Conservation (phyloP, 83 land plant species). For the Larix sibirica region DNA sequence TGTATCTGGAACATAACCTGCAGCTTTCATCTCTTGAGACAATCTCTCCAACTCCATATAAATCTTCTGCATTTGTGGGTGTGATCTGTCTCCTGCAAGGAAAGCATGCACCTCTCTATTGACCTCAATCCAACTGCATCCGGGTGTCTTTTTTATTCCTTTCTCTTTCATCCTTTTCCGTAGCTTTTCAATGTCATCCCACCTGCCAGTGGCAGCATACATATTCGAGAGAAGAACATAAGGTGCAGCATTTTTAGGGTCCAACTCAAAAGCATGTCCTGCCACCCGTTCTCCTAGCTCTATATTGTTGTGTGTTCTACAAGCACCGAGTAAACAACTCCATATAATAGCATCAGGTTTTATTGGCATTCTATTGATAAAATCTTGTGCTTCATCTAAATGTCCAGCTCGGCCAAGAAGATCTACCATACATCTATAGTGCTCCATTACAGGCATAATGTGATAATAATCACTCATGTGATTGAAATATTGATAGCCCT, state of each 20-base stretch:
- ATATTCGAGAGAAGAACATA: slow-evolving; percentile 54
- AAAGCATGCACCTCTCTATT: neutral
- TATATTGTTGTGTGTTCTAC: slow-evolving; percentile 49
- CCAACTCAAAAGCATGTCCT: slow-evolving; percentile 41
- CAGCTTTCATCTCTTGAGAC: neutral
- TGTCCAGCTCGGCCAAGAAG: slow-evolving; percentile 52
- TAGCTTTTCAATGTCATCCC: slow-evolving; percentile 42
- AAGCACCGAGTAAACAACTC: slow-evolving; percentile 61
- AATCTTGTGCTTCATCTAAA: slow-evolving; percentile 38
- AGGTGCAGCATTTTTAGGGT: slow-evolving; percentile 43
- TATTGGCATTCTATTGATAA: slow-evolving; percentile 51
- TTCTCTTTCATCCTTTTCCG: slow-evolving; percentile 22
- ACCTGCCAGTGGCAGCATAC: slow-evolving; percentile 28
- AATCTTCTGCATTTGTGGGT: neutral
- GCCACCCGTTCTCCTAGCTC: slow-evolving; percentile 41
- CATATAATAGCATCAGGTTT: slow-evolving; percentile 46
- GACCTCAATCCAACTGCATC: slow-evolving; percentile 13
- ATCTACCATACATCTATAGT: slow-evolving; percentile 65
- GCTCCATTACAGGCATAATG: slow-evolving; percentile 37
- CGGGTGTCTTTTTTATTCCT: neutral
- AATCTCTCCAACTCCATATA: neutral
- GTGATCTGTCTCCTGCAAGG: neutral
- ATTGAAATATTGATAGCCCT: slow-evolving; percentile 41
- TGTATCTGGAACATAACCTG: neutral
- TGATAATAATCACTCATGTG: slow-evolving; percentile 37